These are phyloP conservation scores for Pichia kudriavzevii DNA, from an alignment of 1,139 yeast genomes.

Conservation along the genomic window DNA sequence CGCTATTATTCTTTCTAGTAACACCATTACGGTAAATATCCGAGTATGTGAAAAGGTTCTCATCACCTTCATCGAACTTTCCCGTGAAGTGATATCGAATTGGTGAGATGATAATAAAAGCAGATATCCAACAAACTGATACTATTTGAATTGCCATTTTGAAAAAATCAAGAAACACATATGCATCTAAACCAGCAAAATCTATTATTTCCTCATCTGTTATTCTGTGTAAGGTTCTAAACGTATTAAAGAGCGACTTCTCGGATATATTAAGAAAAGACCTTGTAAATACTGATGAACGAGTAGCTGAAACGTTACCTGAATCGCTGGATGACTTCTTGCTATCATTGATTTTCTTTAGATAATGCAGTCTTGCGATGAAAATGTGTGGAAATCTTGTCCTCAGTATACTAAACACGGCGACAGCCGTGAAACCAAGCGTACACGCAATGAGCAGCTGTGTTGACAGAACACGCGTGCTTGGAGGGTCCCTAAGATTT, in stretches of 20 bases:
- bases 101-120: constrained; percentile 58
- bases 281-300: constrained; percentile 7
- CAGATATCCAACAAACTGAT: constrained; percentile 45
- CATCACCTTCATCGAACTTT: constrained; percentile 39
- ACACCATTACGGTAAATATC: too few relatives aligned
- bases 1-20: neutral
- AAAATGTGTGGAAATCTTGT: constrained; percentile 47
- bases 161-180: constrained; percentile 70
- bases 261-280: constrained; percentile 26
- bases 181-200: constrained; percentile 91
- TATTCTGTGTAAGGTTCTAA: constrained; percentile 54
- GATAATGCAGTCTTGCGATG: constrained; percentile 31
- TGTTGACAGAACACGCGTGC: constrained; percentile 27
- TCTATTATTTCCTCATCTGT: constrained; percentile 73
- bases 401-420: constrained; percentile 38
- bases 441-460: constrained; percentile 39
- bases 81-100: constrained; percentile 65
- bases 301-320: too few relatives aligned
- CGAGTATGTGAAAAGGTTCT: too few relatives aligned
- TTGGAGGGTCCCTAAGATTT: constrained; percentile 26
- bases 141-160: constrained; percentile 62
- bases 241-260: constrained; percentile 68
- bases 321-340: constrained; percentile 19
- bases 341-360: constrained; percentile 18
- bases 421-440: constrained; percentile 39